Evolutionary conservation across 371 early-diverging fungal genomes (phyloP).

Genomic region (Mortierella sp.): DNA sequence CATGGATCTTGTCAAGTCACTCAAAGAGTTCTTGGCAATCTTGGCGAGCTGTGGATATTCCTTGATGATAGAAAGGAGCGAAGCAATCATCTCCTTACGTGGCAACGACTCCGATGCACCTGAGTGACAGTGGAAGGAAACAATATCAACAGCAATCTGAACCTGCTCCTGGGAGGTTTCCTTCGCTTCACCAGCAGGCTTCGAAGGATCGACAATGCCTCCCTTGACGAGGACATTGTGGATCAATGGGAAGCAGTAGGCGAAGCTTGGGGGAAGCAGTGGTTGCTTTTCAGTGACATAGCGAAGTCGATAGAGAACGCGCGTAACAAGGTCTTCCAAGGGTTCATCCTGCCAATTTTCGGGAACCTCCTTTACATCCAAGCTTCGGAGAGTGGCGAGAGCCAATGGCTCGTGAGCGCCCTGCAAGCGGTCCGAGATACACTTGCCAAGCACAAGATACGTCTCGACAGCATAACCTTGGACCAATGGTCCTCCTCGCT

Average conservation of each 20-base stretch:
- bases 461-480: conserved; percentile 67
- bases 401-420: conserved; percentile 63
- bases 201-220: conserved; percentile 64
- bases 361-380: conserved; percentile 71
- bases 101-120: conserved; percentile 73
- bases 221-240: conserved; percentile 74
- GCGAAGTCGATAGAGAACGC: conserved; percentile 78
- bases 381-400: conserved; percentile 77
- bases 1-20: conserved; percentile 76
- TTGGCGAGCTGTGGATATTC: conserved; percentile 73
- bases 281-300: conserved; percentile 72
- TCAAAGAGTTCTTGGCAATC: conserved; percentile 68
- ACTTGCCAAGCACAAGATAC: conserved; percentile 63
- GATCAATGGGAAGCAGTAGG: conserved; percentile 86
- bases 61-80: conserved; percentile 76
- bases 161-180: conserved; percentile 79
- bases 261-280: conserved; percentile 78
- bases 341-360: conserved; percentile 77
- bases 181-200: conserved; percentile 61
- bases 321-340: conserved; percentile 68
- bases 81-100: conserved; percentile 76
- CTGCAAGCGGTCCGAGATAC: conserved; percentile 61
- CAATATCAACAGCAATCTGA: conserved; percentile 77
- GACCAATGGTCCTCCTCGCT: conserved; percentile 66
- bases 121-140: conserved; percentile 70